Conservation (phyloP, 2,329 filamentous ascomycete species). For the Thielaviopsis ethacetica region DNA sequence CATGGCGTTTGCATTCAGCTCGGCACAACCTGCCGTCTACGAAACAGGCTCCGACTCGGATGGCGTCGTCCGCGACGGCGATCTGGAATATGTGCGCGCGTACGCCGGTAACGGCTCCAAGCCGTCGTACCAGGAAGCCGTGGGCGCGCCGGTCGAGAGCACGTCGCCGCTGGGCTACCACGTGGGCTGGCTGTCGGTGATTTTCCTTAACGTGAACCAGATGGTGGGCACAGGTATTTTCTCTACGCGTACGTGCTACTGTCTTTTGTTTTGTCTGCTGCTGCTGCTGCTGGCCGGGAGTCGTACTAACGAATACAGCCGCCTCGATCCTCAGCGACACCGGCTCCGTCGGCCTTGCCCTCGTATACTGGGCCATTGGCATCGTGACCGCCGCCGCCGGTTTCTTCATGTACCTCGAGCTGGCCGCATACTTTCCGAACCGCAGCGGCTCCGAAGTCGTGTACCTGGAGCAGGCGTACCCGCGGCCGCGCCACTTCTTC, state of each 20-base stretch:
- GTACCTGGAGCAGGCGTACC: slow-evolving; percentile 52
- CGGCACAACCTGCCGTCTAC: background rate
- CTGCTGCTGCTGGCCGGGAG: no score
- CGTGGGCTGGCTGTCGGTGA: slow-evolving; percentile 37
- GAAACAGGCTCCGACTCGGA: slow-evolving; percentile 15
- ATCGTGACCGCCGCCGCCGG: slow-evolving; percentile 39
- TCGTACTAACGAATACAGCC: slow-evolving; percentile 30
- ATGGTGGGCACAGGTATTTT: slow-evolving; percentile 51
- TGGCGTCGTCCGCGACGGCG: slow-evolving; percentile 21
- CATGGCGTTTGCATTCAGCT: background rate
- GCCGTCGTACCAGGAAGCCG: slow-evolving; percentile 41
- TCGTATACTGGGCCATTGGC: slow-evolving; percentile 51
- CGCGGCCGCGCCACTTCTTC: slow-evolving; percentile 46
- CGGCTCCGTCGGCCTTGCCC: slow-evolving; percentile 43
- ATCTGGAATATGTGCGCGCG: slow-evolving; percentile 25
- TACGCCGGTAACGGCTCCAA: slow-evolving; percentile 31
- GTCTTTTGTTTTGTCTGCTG: background rate
- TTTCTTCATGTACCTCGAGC: slow-evolving; percentile 45
- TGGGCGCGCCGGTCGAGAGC: slow-evolving; percentile 43
- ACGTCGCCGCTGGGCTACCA: slow-evolving; percentile 42
- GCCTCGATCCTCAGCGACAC: slow-evolving; percentile 40
- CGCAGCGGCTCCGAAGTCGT: slow-evolving; percentile 50
- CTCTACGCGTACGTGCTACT: slow-evolving; percentile 37
- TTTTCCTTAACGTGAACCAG: slow-evolving; percentile 44
- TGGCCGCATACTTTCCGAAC: slow-evolving; percentile 48